Evolutionary conservation across 1,139 yeast genomes (phyloP).

Genomic region (Candida neerlandica): DNA sequence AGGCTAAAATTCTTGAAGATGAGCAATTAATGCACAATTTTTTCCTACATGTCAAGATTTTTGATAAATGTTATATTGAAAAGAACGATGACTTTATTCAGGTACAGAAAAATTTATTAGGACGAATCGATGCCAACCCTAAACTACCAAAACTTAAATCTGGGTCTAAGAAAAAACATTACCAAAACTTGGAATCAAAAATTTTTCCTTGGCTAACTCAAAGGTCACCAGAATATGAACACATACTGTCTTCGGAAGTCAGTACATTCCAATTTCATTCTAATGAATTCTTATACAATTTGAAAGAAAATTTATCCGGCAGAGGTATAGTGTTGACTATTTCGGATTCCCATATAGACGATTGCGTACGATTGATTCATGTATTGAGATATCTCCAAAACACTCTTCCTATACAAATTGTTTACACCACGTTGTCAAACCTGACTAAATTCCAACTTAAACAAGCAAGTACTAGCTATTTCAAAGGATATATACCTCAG

Average conservation of each 20-base stretch:
- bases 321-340: slow-evolving; percentile 42
- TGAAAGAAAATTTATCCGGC: slow-evolving; percentile 27
- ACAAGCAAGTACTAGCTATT: slow-evolving; percentile 23
- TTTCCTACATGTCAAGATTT: slow-evolving; percentile 43
- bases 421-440: slow-evolving; percentile 26
- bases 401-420: slow-evolving; percentile 36
- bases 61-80: slow-evolving; percentile 43
- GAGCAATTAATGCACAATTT: slow-evolving; percentile 43
- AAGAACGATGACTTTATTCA: slow-evolving; percentile 7
- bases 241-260: slow-evolving; percentile 5
- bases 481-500: slow-evolving; percentile 31
- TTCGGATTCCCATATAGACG: slow-evolving; percentile 28
- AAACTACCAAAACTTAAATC: background rate
- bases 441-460: slow-evolving; percentile 25
- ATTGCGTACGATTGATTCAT: slow-evolving; percentile 28
- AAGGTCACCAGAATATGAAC: slow-evolving; percentile 25
- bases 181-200: slow-evolving; percentile 16
- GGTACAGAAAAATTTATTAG: background rate
- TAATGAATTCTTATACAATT: slow-evolving; percentile 22
- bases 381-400: slow-evolving; percentile 31
- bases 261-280: slow-evolving; percentile 6
- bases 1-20: slow-evolving; percentile 17
- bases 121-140: background rate
- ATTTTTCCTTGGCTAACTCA: slow-evolving; percentile 31
- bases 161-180: background rate